Evolutionary conservation across 1,284 basidiomycete species (phyloP).

Genomic region (Ceratorhiza oryzae-sativae): DNA sequence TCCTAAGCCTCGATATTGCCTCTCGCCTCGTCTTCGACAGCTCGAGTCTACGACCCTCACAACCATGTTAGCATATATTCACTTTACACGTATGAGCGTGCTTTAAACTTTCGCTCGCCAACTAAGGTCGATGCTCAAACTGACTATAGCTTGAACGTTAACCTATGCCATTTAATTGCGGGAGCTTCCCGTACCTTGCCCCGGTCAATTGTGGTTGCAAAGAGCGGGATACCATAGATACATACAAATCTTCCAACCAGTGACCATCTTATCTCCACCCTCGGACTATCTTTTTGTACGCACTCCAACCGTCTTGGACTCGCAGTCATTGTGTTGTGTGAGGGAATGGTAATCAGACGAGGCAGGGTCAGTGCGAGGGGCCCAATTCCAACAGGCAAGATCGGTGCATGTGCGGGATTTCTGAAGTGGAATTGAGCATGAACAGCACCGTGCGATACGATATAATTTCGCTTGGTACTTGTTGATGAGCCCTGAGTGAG

Average conservation of each 20-base stretch:
- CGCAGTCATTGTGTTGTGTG: slow-evolving; percentile 47
- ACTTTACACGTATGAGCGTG: too few species aligned
- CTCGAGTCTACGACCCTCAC: too few species aligned
- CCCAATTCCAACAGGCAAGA: slow-evolving; percentile 19
- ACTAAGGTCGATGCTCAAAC: slow-evolving; percentile 43
- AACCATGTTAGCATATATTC: too few species aligned
- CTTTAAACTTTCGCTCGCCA: too few species aligned
- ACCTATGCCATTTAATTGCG: not conserved
- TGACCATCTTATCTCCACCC: slow-evolving; percentile 45
- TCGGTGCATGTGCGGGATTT: slow-evolving; percentile 21
- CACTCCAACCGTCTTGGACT: slow-evolving; percentile 44
- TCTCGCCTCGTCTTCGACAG: too few species aligned
- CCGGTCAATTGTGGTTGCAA: slow-evolving; percentile 46
- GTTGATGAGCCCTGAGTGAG: too few species aligned
- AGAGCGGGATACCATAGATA: slow-evolving; percentile 44
- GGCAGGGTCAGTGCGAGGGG: slow-evolving; percentile 44
- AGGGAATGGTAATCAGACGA: slow-evolving; percentile 43
- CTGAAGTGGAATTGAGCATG: not conserved
- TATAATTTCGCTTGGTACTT: too few species aligned
- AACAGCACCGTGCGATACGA: too few species aligned
- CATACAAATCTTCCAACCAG: slow-evolving; percentile 46
- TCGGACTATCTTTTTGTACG: slow-evolving; percentile 39
- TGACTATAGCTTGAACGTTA: slow-evolving; percentile 8
- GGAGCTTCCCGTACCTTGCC: slow-evolving; percentile 44
- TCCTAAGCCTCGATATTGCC: too few species aligned